phyloP scores from a whole-genome alignment of 768 basidiomycete species.

The Termitomyces sp. region DNA sequence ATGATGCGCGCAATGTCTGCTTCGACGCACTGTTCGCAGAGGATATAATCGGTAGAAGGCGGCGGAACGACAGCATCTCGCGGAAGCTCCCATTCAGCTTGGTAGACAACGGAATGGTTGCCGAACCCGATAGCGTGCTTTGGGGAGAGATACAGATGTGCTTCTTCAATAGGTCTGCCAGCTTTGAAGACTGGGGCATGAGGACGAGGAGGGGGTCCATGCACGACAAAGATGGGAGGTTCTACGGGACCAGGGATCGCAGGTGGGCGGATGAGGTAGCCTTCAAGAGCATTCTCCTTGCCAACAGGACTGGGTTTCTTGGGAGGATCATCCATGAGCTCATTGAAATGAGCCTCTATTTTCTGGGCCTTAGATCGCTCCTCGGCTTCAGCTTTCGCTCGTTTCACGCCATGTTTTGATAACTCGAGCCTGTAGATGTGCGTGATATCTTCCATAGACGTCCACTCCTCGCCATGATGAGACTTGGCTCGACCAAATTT shows the following conservation, averaged over 20 bases:
- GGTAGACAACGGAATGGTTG: slow-evolving; percentile 47
- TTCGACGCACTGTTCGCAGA: slow-evolving; percentile 35
- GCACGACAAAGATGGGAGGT: slow-evolving; percentile 23
- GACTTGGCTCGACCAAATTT: not conserved
- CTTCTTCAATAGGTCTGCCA: slow-evolving; percentile 23
- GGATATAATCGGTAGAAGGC: not conserved
- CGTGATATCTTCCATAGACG: slow-evolving; percentile 22
- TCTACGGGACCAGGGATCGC: slow-evolving; percentile 10
- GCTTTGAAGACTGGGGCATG: not conserved
- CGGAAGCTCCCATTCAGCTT: slow-evolving; percentile 34
- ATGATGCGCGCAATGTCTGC: slow-evolving; percentile 21
- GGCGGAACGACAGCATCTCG: slow-evolving; percentile 7
- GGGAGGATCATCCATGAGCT: not conserved
- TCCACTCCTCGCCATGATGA: slow-evolving; percentile 18
- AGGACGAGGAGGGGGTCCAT: slow-evolving; percentile 20
- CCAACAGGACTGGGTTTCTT: not conserved
- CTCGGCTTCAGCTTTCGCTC: not conserved
- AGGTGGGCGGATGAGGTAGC: slow-evolving; percentile 9
- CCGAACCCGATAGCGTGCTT: slow-evolving; percentile 33
- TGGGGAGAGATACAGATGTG: slow-evolving; percentile 45
- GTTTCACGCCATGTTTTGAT: slow-evolving; percentile 4
- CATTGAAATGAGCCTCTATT: not conserved
- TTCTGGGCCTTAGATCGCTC: slow-evolving; percentile 1
- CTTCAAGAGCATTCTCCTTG: not conserved
- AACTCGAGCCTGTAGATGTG: slow-evolving; percentile 24